Percentiles rank a stretch among this genome's conserved stretches.
phyloP scores from a whole-genome alignment of 1,139 yeast species.

The Scheffersomyces cryptocercus region DNA sequence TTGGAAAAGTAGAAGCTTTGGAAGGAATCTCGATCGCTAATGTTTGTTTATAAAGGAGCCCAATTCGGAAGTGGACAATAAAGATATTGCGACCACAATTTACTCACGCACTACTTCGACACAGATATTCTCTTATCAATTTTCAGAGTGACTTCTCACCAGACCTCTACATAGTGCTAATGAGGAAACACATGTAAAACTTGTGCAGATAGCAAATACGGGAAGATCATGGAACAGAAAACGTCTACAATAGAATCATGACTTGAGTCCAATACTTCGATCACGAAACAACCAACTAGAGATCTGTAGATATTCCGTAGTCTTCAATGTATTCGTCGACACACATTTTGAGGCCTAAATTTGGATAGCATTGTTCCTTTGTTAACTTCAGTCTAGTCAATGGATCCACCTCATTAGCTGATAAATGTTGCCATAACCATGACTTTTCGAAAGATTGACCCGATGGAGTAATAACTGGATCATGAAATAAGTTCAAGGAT shows the following conservation, averaged over 20 bases:
- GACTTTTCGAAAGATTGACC: conserved; percentile 50
- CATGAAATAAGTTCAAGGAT: conserved; percentile 41
- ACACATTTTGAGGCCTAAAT: conserved; percentile 14
- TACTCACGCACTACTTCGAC: no score
- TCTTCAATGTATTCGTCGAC: conserved; percentile 9
- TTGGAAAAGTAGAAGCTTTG: no score
- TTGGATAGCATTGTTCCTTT: conserved; percentile 20
- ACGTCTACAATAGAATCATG: no score
- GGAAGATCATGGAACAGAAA: no score
- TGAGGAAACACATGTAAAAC: no score
- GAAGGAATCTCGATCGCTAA: no score
- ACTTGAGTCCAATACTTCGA: no score
- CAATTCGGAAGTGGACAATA: not conserved
- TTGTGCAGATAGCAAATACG: no score
- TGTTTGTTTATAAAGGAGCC: conserved; percentile 2
- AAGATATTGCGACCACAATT: no score
- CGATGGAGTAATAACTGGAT: conserved; percentile 51
- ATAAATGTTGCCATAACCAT: conserved; percentile 38
- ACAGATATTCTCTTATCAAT: no score
- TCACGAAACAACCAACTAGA: not conserved
- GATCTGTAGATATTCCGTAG: not conserved
- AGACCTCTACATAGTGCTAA: no score
- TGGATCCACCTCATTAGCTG: conserved; percentile 39
- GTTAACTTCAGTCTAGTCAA: conserved; percentile 22
- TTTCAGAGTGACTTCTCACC: no score